Percentiles rank a stretch among this genome's conserved stretches.
These are phyloP conservation scores for Sungouiozyma intestinalis DNA, from an alignment of 805 yeast species.

Conservation along the genomic window DNA sequence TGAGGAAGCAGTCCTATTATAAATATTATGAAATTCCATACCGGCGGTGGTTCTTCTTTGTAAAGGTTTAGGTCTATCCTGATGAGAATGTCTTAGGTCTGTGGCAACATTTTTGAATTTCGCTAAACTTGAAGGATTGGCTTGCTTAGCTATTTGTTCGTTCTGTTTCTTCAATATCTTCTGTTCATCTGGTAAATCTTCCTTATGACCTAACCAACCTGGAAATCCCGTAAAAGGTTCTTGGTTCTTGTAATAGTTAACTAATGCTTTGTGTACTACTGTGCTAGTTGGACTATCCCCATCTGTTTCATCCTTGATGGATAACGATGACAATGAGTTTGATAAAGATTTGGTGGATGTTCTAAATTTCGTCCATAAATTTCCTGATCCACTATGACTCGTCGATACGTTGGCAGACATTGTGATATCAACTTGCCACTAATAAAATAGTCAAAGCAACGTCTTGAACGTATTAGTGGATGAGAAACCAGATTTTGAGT, in stretches of 20 bases:
- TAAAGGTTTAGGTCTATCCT: neutral
- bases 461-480: no score
- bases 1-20: constrained; percentile 6
- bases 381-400: constrained; percentile 12
- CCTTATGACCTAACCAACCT: constrained; percentile 30
- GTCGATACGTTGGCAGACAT: constrained; percentile 1
- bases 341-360: constrained; percentile 25
- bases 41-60: constrained; percentile 10
- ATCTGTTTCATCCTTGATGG: constrained; percentile 31
- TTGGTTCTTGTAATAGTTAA: constrained; percentile 29
- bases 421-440: no score
- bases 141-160: constrained; percentile 9
- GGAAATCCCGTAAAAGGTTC: constrained; percentile 30
- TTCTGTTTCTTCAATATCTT: constrained; percentile 22
- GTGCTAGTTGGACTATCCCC: constrained; percentile 35
- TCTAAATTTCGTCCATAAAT: constrained; percentile 26
- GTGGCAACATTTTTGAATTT: neutral
- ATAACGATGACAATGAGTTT: constrained; percentile 19
- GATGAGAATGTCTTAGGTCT: constrained; percentile 2
- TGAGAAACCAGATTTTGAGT: no score
- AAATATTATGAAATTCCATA: constrained; percentile 20
- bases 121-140: neutral
- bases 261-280: constrained; percentile 35
- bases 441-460: no score
- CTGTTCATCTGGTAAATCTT: constrained; percentile 26